Evolutionary conservation across 441 rosid genomes (phyloP).

Genomic region (Corymbia calophylla): DNA sequence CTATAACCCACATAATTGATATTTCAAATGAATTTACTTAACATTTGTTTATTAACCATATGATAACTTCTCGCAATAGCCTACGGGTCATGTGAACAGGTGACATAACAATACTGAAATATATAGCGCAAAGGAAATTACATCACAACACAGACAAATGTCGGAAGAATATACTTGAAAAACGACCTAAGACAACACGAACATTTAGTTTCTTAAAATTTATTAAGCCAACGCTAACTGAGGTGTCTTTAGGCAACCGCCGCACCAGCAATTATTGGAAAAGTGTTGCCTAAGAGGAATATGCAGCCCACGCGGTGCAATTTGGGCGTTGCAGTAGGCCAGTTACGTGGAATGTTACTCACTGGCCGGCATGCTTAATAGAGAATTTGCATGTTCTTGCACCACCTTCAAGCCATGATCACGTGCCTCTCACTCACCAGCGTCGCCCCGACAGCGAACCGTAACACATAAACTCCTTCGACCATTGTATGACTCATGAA

Average conservation of each 20-base stretch:
- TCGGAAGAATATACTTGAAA: too few species aligned
- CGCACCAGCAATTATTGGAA: neutral
- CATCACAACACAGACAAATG: too few species aligned
- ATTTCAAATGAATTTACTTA: too few species aligned
- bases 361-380: neutral
- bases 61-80: too few species aligned
- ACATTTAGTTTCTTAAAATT: too few species aligned
- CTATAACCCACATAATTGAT: too few species aligned
- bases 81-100: too few species aligned
- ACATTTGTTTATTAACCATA: too few species aligned
- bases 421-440: slow-evolving; percentile 39
- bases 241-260: neutral
- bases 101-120: too few species aligned
- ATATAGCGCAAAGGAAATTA: too few species aligned
- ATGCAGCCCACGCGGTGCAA: neutral
- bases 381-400: slow-evolving; percentile 1
- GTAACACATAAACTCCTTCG: slow-evolving; percentile 13
- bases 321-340: neutral
- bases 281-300: neutral
- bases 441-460: slow-evolving; percentile 42
- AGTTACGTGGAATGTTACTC: neutral
- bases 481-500: slow-evolving; percentile 36
- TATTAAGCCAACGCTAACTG: too few species aligned
- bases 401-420: slow-evolving; percentile 28
- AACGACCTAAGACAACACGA: too few species aligned